These are phyloP conservation scores for Parietichytrium sp. DNA, from an alignment of 108 stramenopile genomes.

Conservation along the genomic window DNA sequence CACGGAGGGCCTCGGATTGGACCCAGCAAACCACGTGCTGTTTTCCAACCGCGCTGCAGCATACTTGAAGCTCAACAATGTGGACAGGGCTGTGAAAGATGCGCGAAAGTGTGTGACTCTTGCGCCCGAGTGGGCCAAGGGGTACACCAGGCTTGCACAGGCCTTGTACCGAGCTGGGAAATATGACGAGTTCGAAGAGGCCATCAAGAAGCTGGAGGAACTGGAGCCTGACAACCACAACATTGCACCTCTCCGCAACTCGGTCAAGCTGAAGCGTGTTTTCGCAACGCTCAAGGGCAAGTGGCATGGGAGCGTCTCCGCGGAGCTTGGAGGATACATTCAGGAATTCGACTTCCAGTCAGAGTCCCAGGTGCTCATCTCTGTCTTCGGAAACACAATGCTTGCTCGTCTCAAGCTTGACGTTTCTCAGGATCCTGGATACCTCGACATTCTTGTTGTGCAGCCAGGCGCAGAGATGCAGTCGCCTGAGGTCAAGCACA, in stretches of 20 bases:
- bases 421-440: background rate
- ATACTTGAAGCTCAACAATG: slow-evolving; percentile 83
- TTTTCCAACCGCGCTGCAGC: slow-evolving; percentile 93
- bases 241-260: slow-evolving; percentile 26
- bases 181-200: slow-evolving; percentile 32
- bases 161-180: background rate
- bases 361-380: background rate
- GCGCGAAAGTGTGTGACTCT: slow-evolving; percentile 83
- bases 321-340: slow-evolving; percentile 36
- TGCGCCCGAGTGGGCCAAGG: slow-evolving; percentile 83
- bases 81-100: slow-evolving; percentile 89
- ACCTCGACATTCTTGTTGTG: slow-evolving; percentile 23
- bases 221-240: slow-evolving; percentile 34
- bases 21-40: slow-evolving; percentile 71
- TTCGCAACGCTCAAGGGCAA: slow-evolving; percentile 11
- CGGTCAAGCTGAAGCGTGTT: slow-evolving; percentile 24
- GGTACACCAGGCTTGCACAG: slow-evolving; percentile 69
- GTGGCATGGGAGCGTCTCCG: slow-evolving; percentile 24
- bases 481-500: slow-evolving; percentile 36
- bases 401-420: background rate
- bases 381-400: slow-evolving; percentile 19
- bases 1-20: slow-evolving; percentile 15
- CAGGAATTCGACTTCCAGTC: slow-evolving; percentile 30
- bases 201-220: slow-evolving; percentile 17
- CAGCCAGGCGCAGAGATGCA: background rate